Conservation (phyloP, 225 moss, liverwort and hornwort genomes). For the Asterella californica region DNA sequence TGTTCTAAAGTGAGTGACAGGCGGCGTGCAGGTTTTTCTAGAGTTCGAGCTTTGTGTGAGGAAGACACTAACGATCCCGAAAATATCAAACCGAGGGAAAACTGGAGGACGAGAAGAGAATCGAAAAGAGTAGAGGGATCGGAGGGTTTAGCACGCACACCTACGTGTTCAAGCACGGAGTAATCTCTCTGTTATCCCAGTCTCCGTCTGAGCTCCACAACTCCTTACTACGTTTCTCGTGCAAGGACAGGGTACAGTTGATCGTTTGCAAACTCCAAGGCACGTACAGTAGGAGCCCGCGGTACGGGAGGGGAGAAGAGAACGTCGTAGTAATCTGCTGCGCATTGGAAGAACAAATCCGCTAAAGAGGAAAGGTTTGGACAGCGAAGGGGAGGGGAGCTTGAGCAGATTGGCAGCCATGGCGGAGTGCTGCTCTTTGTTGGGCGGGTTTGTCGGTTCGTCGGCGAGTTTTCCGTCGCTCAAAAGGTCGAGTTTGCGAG, state of each 20-base stretch:
- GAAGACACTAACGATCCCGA: not conserved
- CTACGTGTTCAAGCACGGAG: not conserved
- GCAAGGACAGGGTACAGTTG: not conserved
- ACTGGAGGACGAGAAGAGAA: not conserved
- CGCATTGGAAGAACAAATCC: not conserved
- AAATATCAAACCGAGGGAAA: too few species aligned
- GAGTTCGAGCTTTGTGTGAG: too few species aligned
- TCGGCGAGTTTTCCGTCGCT: conserved; percentile 1
- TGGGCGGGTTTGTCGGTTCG: conserved; percentile 28
- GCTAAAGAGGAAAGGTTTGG: not conserved
- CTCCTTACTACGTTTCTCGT: not conserved
- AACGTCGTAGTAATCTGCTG: not conserved
- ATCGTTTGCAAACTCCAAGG: not conserved
- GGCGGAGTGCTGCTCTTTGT: conserved; percentile 42
- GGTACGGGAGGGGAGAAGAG: not conserved
- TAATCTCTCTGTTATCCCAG: not conserved
- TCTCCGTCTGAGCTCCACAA: not conserved
- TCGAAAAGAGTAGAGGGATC: too few species aligned
- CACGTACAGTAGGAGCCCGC: too few species aligned
- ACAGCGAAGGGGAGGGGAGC: too few species aligned
- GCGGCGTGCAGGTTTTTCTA: too few species aligned
- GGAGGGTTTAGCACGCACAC: not conserved
- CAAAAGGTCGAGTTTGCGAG: not conserved
- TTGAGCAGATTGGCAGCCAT: conserved; percentile 25
- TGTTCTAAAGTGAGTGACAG: too few species aligned